Percentiles rank a stretch among this genome's conserved stretches.
Evolutionary conservation across 768 basidiomycete genomes (phyloP).

Genomic region (Mycena rosella): DNA sequence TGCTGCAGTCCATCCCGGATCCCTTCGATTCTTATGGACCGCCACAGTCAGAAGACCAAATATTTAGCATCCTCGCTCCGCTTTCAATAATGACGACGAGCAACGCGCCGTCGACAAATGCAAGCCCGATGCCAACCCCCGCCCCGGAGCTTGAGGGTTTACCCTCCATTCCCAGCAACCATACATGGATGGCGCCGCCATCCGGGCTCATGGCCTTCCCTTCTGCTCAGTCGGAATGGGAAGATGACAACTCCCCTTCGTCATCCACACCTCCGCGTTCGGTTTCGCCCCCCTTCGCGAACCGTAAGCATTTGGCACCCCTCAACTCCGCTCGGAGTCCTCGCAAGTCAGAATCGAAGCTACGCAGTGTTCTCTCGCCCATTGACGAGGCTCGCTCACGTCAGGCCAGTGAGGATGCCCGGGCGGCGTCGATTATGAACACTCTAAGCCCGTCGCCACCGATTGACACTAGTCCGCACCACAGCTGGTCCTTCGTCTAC

Average conservation of each 20-base stretch:
- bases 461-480: slow-evolving; percentile 35
- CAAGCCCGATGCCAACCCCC: slow-evolving; percentile 65
- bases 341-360: slow-evolving; percentile 74
- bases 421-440: slow-evolving; percentile 36
- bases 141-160: slow-evolving; percentile 58
- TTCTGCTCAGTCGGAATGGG: slow-evolving; percentile 70
- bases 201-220: slow-evolving; percentile 60
- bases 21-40: slow-evolving; percentile 95
- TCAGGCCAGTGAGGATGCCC: slow-evolving; percentile 42
- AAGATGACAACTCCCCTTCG: slow-evolving; percentile 55
- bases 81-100: slow-evolving; percentile 78
- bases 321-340: slow-evolving; percentile 44
- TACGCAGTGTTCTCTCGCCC: slow-evolving; percentile 78
- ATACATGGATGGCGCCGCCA: slow-evolving; percentile 65
- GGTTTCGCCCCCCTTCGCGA: slow-evolving; percentile 59
- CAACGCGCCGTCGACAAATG: slow-evolving; percentile 62
- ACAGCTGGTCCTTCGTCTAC: slow-evolving; percentile 41
- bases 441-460: slow-evolving; percentile 41
- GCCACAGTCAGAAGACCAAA: slow-evolving; percentile 88
- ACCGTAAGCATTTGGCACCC: slow-evolving; percentile 68
- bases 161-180: slow-evolving; percentile 48
- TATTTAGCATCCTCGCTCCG: slow-evolving; percentile 93
- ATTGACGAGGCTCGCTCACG: slow-evolving; percentile 72
- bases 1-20: slow-evolving; percentile 91
- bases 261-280: slow-evolving; percentile 62